These are phyloP conservation scores for Phytophthora hibernalis DNA, from an alignment of 352 stramenopile genomes.

Conservation along the genomic window DNA sequence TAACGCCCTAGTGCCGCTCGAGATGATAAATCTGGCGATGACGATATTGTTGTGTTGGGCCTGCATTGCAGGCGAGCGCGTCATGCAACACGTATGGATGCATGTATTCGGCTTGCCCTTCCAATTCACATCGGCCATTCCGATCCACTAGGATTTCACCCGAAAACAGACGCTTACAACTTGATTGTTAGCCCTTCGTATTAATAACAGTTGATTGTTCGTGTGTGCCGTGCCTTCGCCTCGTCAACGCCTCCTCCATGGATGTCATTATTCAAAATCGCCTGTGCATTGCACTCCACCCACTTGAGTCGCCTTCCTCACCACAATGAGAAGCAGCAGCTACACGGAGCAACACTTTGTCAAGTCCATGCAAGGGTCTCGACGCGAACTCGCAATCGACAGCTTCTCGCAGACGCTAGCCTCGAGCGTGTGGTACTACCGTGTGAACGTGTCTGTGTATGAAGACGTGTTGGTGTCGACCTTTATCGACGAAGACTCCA, in stretches of 20 bases:
- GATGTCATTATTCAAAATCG: conserved; percentile 22
- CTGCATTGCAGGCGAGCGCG: not conserved
- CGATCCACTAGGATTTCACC: conserved; percentile 16
- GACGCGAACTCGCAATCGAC: conserved; percentile 51
- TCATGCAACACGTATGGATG: not conserved
- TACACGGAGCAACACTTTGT: conserved; percentile 9
- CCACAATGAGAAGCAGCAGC: conserved; percentile 3
- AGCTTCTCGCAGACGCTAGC: conserved; percentile 45
- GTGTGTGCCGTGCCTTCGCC: not conserved
- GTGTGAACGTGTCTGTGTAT: conserved; percentile 57
- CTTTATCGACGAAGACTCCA: conserved; percentile 25
- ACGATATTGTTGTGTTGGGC: not conserved
- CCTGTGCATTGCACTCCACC: conserved; percentile 3
- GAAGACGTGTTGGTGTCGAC: conserved; percentile 16
- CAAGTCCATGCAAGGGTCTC: conserved; percentile 8
- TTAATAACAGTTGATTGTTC: not conserved
- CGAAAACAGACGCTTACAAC: conserved; percentile 18
- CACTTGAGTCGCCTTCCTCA: not conserved
- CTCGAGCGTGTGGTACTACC: conserved; percentile 69
- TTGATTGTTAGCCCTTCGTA: conserved; percentile 9
- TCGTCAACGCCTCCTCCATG: not conserved
- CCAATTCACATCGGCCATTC: conserved; percentile 18
- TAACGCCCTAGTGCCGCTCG: conserved; percentile 8
- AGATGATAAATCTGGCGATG: conserved; percentile 9
- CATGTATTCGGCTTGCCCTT: conserved; percentile 5